These are phyloP conservation scores for Diaporthe destruens DNA, from an alignment of 2,329 filamentous ascomycete species.

Conservation along the genomic window DNA sequence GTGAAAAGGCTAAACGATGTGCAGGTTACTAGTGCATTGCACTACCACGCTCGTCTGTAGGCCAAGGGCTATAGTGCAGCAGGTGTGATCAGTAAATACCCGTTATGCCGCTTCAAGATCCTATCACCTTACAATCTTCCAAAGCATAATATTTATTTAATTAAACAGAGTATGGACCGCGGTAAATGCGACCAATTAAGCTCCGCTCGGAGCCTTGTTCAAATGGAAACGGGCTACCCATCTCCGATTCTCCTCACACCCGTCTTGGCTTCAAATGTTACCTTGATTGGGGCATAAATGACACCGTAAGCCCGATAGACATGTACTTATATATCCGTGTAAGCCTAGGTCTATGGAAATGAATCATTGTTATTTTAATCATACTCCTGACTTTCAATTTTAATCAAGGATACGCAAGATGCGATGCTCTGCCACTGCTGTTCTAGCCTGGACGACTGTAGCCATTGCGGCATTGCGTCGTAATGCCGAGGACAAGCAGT, in stretches of 20 bases:
- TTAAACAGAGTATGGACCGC: not conserved
- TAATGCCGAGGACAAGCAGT: not conserved
- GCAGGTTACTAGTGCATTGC: not conserved
- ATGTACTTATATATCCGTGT: not conserved
- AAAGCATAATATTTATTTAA: not conserved
- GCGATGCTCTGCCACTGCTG: not conserved
- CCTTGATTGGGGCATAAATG: conserved; percentile 6
- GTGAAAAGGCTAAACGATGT: not conserved
- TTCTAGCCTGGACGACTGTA: not conserved
- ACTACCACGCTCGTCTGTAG: not conserved
- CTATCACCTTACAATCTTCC: not conserved
- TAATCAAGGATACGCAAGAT: not conserved
- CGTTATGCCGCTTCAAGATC: not conserved
- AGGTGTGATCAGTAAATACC: not conserved
- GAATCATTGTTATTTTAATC: not conserved
- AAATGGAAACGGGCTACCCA: not conserved
- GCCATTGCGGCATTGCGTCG: not conserved
- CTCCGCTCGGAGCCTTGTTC: not conserved
- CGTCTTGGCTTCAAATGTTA: not conserved
- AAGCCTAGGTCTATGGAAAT: not conserved
- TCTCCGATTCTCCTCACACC: conserved; percentile 12
- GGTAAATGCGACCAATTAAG: not conserved
- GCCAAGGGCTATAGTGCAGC: not conserved
- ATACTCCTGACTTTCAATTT: not conserved
- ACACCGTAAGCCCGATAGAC: not conserved